Evolutionary conservation across 495 filamentous ascomycete species (phyloP).

Genomic region (Choiromyces venosus): DNA sequence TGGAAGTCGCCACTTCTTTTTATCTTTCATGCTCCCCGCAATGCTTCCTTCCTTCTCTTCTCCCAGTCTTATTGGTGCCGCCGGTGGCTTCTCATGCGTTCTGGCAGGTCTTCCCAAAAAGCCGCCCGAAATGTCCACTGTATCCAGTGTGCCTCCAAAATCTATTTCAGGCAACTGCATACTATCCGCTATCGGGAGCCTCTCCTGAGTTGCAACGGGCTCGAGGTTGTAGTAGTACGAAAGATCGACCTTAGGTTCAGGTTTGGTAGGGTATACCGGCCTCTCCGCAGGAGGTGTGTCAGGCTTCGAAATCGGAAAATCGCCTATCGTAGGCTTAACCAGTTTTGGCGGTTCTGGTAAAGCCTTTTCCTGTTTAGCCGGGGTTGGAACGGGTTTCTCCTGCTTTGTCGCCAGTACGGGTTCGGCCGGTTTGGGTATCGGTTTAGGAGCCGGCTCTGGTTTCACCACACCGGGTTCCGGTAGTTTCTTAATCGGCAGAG

Average conservation of each 20-base stretch:
- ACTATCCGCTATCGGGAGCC: not conserved
- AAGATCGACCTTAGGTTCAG: not conserved
- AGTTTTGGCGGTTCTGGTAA: not conserved
- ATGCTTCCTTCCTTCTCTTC: not conserved
- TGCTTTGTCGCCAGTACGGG: not conserved
- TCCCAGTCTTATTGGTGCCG: not conserved
- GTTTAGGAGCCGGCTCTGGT: not conserved
- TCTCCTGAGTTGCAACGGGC: not conserved
- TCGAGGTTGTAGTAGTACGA: not conserved
- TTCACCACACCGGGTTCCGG: not conserved
- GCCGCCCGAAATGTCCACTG: not conserved
- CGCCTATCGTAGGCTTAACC: not conserved
- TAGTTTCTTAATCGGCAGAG: not conserved
- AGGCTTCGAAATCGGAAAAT: not conserved
- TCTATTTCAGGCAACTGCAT: slow-evolving; percentile 4
- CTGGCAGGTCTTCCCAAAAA: not conserved
- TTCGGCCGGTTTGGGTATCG: not conserved
- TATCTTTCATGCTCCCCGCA: not conserved
- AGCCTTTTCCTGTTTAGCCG: not conserved
- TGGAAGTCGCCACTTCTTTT: not conserved
- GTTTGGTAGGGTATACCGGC: not conserved
- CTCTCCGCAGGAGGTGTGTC: not conserved
- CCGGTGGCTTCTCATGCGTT: not conserved
- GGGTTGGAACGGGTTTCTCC: not conserved
- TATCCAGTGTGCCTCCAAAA: not conserved